Percentiles rank a stretch among this genome's conserved stretches.
Evolutionary conservation across 805 yeast genomes (phyloP).

Genomic region (Metschnikowia kunwiensis): DNA sequence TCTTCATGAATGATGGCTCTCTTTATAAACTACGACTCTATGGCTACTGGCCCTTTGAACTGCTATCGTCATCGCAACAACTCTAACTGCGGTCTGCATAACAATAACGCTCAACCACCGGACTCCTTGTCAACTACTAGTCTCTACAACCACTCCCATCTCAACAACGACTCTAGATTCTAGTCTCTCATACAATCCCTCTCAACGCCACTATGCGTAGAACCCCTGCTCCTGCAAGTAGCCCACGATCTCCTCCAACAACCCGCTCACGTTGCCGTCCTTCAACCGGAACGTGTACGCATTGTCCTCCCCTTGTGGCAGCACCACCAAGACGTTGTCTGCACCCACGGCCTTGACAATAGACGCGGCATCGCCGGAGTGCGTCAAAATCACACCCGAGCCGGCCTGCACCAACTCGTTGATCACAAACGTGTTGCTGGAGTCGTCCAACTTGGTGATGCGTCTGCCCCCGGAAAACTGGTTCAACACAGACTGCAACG

Average conservation of each 20-base stretch:
- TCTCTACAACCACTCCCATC: no score
- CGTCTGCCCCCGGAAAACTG: constrained; percentile 85
- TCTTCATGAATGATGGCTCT: no score
- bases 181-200: neutral
- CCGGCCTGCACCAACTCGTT: constrained; percentile 85
- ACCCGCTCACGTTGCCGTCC: constrained; percentile 23
- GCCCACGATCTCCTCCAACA: constrained; percentile 69
- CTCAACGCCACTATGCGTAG: constrained; percentile 33
- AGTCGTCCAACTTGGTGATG: constrained; percentile 50
- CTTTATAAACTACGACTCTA: no score
- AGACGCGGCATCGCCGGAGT: constrained; percentile 36
- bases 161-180: no score
- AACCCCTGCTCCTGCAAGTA: constrained; percentile 82
- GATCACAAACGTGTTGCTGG: constrained; percentile 58
- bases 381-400: constrained; percentile 70
- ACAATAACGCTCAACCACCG: no score
- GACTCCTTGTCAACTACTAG: no score
- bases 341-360: constrained; percentile 39
- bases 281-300: constrained; percentile 13
- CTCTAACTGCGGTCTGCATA: no score
- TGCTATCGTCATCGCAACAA: no score
- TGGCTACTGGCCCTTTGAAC: no score
- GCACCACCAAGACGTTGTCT: constrained; percentile 55
- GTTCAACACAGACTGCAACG: constrained; percentile 85
- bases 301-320: constrained; percentile 18